These are phyloP conservation scores for Saccharomyces hybrid DNA, from an alignment of 1,139 yeast species.

Conservation along the genomic window DNA sequence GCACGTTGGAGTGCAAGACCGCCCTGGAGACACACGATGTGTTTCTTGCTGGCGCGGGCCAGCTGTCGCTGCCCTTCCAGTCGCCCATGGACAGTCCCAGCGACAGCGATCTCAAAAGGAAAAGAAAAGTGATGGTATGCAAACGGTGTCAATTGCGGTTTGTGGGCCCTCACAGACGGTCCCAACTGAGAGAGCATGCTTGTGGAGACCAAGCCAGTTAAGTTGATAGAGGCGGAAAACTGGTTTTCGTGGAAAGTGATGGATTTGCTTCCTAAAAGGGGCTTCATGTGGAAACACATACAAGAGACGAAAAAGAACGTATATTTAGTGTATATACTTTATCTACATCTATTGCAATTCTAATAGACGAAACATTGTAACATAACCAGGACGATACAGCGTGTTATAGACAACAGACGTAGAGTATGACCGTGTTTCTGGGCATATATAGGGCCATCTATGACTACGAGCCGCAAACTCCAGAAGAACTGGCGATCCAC, in stretches of 20 bases:
- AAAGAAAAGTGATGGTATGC: slow-evolving; percentile 21
- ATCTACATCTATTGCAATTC: not conserved
- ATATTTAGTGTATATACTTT: not conserved
- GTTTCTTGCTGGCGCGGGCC: slow-evolving; percentile 15
- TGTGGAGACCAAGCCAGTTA: slow-evolving; percentile 5
- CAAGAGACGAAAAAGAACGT: not conserved
- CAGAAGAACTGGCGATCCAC: slow-evolving; percentile 71
- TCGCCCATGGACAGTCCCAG: slow-evolving; percentile 5
- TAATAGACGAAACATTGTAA: not conserved
- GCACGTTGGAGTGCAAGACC: slow-evolving; percentile 24
- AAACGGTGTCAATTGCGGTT: slow-evolving; percentile 20
- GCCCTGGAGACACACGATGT: slow-evolving; percentile 23
- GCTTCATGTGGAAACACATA: not conserved
- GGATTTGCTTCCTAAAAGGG: not conserved
- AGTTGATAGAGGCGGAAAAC: not conserved
- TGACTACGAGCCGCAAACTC: slow-evolving; percentile 78
- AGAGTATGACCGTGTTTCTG: slow-evolving; percentile 42
- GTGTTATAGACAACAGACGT: not conserved
- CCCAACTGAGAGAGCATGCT: slow-evolving; percentile 9
- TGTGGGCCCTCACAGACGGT: slow-evolving; percentile 21
- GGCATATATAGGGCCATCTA: slow-evolving; percentile 83
- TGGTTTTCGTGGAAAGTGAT: not conserved
- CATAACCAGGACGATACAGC: not conserved
- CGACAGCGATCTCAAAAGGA: slow-evolving; percentile 5
- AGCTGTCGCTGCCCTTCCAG: slow-evolving; percentile 2